Evolutionary conservation across 257 asterid species (phyloP).

Genomic region (Scutellaria galericulata): DNA sequence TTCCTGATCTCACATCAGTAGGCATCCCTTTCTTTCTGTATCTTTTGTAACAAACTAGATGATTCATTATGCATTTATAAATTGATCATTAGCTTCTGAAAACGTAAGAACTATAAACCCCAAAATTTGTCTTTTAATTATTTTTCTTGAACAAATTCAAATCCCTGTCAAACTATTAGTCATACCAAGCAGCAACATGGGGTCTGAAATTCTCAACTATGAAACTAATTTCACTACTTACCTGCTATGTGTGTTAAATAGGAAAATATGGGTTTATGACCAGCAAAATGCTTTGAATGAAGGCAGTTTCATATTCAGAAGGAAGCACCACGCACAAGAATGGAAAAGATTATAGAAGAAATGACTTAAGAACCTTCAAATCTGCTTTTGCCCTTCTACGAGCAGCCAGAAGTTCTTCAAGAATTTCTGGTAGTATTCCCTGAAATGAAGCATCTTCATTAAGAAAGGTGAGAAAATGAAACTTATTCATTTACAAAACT

Average conservation of each 20-base stretch:
- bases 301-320: conserved; percentile 22
- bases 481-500: conserved; percentile 17
- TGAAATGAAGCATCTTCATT: conserved; percentile 40
- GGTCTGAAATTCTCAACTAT: conserved; percentile 1
- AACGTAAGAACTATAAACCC: conserved; percentile 24
- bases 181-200: conserved; percentile 10
- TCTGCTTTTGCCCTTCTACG: conserved; percentile 98
- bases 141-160: too few relatives aligned
- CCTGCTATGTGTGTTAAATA: conserved; percentile 5
- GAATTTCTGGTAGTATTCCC: conserved; percentile 99
- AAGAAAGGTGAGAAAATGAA: conserved; percentile 23
- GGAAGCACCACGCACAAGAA: conserved; percentile 20
- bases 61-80: conserved; percentile 17
- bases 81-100: not conserved
- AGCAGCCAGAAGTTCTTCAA: conserved; percentile 94
- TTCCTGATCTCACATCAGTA: conserved; percentile 15
- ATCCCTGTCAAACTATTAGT: conserved; percentile 6
- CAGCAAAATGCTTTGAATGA: conserved; percentile 11
- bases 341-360: conserved; percentile 16
- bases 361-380: conserved; percentile 70
- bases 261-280: not conserved
- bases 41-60: conserved; percentile 23
- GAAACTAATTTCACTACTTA: conserved; percentile 15
- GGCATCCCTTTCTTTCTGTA: not conserved
- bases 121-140: conserved; percentile 7